A percentile compares a stretch with the other conserved stretches of the same genome.
phyloP scores from a whole-genome alignment of 345 rosid genomes.

The Psidium friedrichsthalianum region DNA sequence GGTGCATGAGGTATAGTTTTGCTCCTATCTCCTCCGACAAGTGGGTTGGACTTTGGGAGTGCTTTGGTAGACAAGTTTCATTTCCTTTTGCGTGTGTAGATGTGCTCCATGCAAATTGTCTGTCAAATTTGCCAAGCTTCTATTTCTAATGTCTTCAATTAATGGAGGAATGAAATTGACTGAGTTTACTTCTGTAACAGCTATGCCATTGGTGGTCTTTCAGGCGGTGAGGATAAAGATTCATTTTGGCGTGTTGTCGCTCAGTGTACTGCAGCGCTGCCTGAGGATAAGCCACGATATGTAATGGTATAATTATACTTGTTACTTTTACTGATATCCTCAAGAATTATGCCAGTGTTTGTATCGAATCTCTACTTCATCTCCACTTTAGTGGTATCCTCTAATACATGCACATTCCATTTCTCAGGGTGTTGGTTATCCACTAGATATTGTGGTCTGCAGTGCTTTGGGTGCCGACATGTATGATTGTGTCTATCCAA shows the following conservation, averaged over 20 bases:
- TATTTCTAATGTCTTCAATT: neutral
- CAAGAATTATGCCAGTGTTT: neutral
- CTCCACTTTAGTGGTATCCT: neutral
- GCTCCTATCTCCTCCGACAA: neutral
- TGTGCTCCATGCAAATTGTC: neutral
- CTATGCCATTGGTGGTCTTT: conserved; percentile 86
- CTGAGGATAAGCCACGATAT: conserved; percentile 78
- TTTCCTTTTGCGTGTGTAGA: neutral
- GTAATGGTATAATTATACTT: conserved; percentile 38
- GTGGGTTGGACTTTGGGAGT: neutral
- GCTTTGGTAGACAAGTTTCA: neutral
- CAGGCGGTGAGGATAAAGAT: conserved; percentile 87
- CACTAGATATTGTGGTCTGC: conserved; percentile 74
- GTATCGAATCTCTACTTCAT: neutral
- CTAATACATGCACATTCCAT: neutral
- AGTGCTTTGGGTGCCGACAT: conserved; percentile 82
- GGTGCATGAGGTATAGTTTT: neutral
- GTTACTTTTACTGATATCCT: neutral
- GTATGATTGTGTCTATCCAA: conserved; percentile 80
- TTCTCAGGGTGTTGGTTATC: conserved; percentile 77
- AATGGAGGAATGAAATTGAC: neutral
- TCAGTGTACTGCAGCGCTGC: conserved; percentile 69
- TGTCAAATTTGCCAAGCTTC: neutral
- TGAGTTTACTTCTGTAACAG: conserved; percentile 33
- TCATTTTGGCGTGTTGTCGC: conserved; percentile 88